phyloP scores from a whole-genome alignment of 2,329 filamentous ascomycete species.

The Davidsoniella virescens region DNA sequence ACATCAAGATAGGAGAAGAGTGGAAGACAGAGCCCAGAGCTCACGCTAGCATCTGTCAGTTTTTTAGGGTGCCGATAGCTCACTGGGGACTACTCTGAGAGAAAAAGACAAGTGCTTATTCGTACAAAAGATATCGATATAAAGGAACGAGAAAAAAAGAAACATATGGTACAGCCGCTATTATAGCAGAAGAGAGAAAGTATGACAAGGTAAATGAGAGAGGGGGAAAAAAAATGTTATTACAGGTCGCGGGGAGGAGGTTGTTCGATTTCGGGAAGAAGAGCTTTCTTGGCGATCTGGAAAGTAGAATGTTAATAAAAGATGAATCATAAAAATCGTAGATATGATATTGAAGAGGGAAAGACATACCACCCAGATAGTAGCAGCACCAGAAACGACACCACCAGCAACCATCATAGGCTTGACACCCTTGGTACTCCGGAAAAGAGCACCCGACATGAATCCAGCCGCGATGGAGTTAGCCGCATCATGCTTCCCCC shows the following conservation, averaged over 20 bases:
- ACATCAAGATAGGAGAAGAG: slow-evolving; percentile 7
- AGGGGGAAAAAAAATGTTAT: background rate
- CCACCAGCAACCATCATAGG: slow-evolving; percentile 91
- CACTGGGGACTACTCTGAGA: background rate
- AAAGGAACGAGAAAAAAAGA: slow-evolving; percentile 8
- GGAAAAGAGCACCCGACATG: slow-evolving; percentile 86
- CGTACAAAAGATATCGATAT: slow-evolving; percentile 9
- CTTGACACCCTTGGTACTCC: slow-evolving; percentile 77
- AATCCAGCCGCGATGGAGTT: slow-evolving; percentile 79
- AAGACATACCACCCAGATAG: slow-evolving; percentile 70
- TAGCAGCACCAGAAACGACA: slow-evolving; percentile 73
- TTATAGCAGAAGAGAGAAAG: slow-evolving; percentile 1
- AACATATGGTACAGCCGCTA: slow-evolving; percentile 20
- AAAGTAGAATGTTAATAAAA: slow-evolving; percentile 4
- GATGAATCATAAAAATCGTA: background rate
- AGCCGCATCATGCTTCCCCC: slow-evolving; percentile 75
- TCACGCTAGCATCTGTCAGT: background rate
- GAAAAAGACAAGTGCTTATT: slow-evolving; percentile 7
- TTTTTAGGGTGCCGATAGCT: background rate
- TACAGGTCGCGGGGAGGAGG: slow-evolving; percentile 12
- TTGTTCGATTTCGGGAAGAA: slow-evolving; percentile 12
- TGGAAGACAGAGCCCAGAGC: slow-evolving; percentile 1
- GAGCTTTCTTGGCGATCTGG: slow-evolving; percentile 13
- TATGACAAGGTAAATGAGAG: background rate
- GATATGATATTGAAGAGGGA: background rate